A percentile compares a stretch with the other conserved stretches of the same genome.
Conservation (phyloP, 1,284 basidiomycete genomes). For the Cutaneotrichosporon cavernicola region DNA sequence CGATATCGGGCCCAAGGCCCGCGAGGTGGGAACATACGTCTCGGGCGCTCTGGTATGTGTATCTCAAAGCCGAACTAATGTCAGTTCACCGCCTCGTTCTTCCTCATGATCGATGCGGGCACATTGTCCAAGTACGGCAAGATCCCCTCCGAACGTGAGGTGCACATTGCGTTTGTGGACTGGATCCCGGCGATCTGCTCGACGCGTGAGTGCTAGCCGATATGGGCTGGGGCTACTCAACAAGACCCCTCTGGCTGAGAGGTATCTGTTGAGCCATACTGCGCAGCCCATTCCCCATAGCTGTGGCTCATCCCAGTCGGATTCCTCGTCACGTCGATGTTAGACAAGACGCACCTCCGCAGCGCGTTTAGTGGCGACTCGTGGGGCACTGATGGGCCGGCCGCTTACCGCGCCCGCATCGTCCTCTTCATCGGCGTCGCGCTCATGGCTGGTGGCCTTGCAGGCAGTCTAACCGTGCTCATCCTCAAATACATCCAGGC, state of each 20-base stretch:
- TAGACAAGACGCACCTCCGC: slow-evolving; percentile 88
- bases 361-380: slow-evolving; percentile 69
- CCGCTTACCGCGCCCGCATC: slow-evolving; percentile 85
- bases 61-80: background rate
- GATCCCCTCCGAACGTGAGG: slow-evolving; percentile 58
- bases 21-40: slow-evolving; percentile 83
- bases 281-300: background rate
- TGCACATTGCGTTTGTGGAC: slow-evolving; percentile 86
- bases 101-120: slow-evolving; percentile 93
- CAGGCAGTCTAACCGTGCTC: slow-evolving; percentile 84
- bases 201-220: slow-evolving; percentile 55
- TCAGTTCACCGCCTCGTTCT: slow-evolving; percentile 89
- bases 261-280: background rate
- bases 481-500: slow-evolving; percentile 85
- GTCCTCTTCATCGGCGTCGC: slow-evolving; percentile 95
- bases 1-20: slow-evolving; percentile 53
- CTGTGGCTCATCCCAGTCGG: slow-evolving; percentile 60
- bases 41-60: slow-evolving; percentile 80
- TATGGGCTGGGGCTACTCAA: background rate
- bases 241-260: background rate
- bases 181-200: slow-evolving; percentile 94
- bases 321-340: slow-evolving; percentile 87
- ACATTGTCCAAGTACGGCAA: slow-evolving; percentile 76
- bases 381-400: slow-evolving; percentile 62
- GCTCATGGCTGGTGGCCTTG: slow-evolving; percentile 91